Evolutionary conservation across 768 basidiomycete species (phyloP).

Genomic region (Gloeophyllum trabeum): DNA sequence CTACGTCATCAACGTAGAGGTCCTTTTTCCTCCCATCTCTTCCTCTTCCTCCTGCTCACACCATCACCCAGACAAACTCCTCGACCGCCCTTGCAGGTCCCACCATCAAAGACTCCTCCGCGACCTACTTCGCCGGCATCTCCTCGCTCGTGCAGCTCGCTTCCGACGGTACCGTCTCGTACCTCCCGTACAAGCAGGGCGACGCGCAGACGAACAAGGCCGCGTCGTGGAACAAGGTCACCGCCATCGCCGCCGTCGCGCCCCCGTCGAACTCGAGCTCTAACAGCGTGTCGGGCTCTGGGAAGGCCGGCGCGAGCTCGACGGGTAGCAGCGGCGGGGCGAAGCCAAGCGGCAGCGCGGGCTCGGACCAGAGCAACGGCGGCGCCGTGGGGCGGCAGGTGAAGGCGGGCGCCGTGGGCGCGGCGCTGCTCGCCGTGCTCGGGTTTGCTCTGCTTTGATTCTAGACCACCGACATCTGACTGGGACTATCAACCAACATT

Average conservation of each 20-base stretch:
- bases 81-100: constrained; percentile 55
- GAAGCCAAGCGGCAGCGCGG: no score
- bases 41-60: background rate
- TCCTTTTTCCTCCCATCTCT: constrained; percentile 10
- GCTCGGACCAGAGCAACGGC: no score
- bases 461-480: no score
- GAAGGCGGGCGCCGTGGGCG: no score
- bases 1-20: constrained; percentile 67
- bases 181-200: constrained; percentile 43
- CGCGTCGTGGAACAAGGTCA: constrained; percentile 38
- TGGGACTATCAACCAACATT: no score
- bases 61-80: constrained; percentile 38
- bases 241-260: constrained; percentile 31
- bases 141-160: constrained; percentile 58
- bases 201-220: constrained; percentile 28
- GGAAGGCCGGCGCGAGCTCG: background rate
- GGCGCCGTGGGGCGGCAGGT: no score
- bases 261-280: constrained; percentile 8
- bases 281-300: background rate
- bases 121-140: constrained; percentile 54
- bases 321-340: background rate
- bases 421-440: no score
- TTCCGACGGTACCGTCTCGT: constrained; percentile 46
- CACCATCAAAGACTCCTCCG: constrained; percentile 40
- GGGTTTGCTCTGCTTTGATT: no score